Conservation (phyloP, 164 flowering plant species). For the Cinnamomum chago region DNA sequence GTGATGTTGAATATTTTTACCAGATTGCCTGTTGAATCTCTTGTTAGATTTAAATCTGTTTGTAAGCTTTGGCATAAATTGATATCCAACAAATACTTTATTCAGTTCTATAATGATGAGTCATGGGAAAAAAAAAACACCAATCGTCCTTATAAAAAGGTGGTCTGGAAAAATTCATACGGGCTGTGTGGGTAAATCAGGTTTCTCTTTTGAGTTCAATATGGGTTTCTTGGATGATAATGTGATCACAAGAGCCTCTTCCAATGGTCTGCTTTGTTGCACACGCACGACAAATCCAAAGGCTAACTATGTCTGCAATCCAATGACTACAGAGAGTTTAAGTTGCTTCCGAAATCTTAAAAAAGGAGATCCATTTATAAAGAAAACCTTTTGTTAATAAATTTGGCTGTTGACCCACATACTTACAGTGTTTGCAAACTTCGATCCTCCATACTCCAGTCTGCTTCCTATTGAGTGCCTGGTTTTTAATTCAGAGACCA, state of each 20-base stretch:
- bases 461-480: too few relatives aligned
- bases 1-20: too few relatives aligned
- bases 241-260: conserved; percentile 78
- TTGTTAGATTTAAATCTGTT: conserved; percentile 52
- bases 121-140: conserved; percentile 46
- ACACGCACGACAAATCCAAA: conserved; percentile 76
- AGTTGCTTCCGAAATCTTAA: conserved; percentile 49
- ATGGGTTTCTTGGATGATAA: conserved; percentile 75
- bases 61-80: conserved; percentile 66
- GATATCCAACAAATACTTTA: conserved; percentile 49
- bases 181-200: too few relatives aligned
- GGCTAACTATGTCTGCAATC: conserved; percentile 85
- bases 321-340: conserved; percentile 70
- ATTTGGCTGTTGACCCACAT: too few relatives aligned
- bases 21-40: too few relatives aligned
- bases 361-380: conserved; percentile 31
- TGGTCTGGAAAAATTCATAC: too few relatives aligned
- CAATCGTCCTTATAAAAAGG: conserved; percentile 51
- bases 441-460: too few relatives aligned
- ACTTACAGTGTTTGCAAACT: too few relatives aligned
- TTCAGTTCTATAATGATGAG: conserved; percentile 45
- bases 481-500: too few relatives aligned
- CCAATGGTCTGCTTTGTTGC: conserved; percentile 89
- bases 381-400: too few relatives aligned
- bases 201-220: conserved; percentile 8